Conservation (phyloP, 768 basidiomycete species). For the Termitomyces sp. region DNA sequence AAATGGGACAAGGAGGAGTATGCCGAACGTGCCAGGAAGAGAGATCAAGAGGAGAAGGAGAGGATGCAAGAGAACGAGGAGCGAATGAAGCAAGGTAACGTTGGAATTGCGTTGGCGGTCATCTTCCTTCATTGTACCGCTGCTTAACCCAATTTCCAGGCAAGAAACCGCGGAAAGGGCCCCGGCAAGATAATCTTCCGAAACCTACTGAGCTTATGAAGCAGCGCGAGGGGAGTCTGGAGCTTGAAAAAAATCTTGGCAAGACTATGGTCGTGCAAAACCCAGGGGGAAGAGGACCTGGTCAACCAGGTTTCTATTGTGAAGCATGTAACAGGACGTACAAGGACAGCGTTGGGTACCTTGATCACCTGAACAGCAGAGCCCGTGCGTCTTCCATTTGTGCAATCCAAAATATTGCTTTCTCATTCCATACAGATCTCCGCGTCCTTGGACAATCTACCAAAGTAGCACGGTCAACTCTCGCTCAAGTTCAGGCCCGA, state of each 20-base stretch:
- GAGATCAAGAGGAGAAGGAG: constrained; percentile 76
- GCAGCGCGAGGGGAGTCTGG: constrained; percentile 77
- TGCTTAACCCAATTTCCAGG: constrained; percentile 41
- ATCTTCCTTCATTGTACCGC: neutral
- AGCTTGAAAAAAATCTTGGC: constrained; percentile 90
- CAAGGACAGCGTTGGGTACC: constrained; percentile 90
- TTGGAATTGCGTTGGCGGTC: constrained; percentile 37
- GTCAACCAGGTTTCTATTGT: constrained; percentile 93
- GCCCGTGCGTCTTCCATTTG: constrained; percentile 56
- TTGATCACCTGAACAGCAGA: constrained; percentile 95
- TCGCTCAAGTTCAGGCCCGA: constrained; percentile 88
- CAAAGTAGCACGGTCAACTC: constrained; percentile 81
- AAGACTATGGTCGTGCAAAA: constrained; percentile 95
- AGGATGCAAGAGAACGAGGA: constrained; percentile 86
- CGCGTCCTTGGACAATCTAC: constrained; percentile 95
- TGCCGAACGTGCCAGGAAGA: constrained; percentile 77
- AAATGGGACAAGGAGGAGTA: constrained; percentile 97
- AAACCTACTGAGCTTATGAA: constrained; percentile 94
- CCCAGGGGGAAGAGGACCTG: constrained; percentile 76
- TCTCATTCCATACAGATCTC: constrained; percentile 57
- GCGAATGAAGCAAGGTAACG: constrained; percentile 74
- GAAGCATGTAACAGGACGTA: constrained; percentile 88
- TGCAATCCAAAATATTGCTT: neutral
- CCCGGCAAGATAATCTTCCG: constrained; percentile 70
- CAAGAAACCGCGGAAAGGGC: constrained; percentile 70